Evolutionary conservation across 805 yeast genomes (phyloP).

Genomic region (Schizosaccharomyces octosporus): DNA sequence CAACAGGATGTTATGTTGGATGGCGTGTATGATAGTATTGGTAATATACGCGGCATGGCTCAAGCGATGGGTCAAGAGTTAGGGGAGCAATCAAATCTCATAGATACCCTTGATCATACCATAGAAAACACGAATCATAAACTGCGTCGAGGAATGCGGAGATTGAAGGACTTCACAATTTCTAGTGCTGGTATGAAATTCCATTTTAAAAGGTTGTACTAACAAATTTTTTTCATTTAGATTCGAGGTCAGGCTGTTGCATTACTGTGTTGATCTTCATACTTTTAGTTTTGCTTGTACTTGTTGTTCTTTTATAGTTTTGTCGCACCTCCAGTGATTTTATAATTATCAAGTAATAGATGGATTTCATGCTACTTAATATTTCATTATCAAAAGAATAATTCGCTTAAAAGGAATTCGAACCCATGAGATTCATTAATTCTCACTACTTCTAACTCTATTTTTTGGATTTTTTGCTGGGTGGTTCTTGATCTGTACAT

Average conservation of each 20-base stretch:
- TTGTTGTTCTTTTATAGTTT: neutral
- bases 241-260: neutral
- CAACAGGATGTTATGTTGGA: slow-evolving; percentile 1
- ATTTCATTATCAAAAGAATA: no score
- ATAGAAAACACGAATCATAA: neutral
- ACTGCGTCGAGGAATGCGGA: neutral
- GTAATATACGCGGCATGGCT: neutral
- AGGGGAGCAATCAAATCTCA: neutral
- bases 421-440: neutral
- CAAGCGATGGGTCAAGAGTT: slow-evolving; percentile 1
- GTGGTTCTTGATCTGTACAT: neutral
- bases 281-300: neutral
- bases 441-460: neutral
- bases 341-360: no score
- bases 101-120: neutral
- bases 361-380: no score
- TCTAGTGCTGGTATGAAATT: neutral
- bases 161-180: neutral
- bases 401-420: no score
- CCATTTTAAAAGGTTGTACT: no score
- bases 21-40: neutral
- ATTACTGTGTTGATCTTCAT: neutral
- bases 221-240: neutral
- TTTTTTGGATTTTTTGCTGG: neutral
- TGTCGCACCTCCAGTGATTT: no score